Percentiles rank a stretch among this genome's conserved stretches.
Evolutionary conservation across 1,139 yeast genomes (phyloP).

Genomic region (Magnusiomyces starmeri): DNA sequence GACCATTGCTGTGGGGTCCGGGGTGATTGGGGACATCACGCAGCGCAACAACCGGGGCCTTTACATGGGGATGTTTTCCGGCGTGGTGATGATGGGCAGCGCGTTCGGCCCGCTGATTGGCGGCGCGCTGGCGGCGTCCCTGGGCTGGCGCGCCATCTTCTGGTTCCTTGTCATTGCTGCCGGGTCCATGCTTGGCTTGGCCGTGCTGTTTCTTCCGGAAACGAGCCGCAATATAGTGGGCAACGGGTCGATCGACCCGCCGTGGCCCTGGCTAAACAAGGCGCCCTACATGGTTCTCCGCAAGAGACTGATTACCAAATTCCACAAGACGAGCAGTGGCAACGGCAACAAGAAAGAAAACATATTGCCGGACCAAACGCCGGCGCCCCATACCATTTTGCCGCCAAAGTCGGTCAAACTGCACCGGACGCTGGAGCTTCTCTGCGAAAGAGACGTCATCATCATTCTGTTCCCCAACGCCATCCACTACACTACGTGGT

Average conservation of each 20-base stretch:
- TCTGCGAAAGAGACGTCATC: slow-evolving; percentile 31
- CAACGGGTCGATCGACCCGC: slow-evolving; percentile 52
- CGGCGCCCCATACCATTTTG: slow-evolving; percentile 38
- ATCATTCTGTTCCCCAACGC: slow-evolving; percentile 47
- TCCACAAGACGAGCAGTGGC: not conserved
- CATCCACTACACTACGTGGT: slow-evolving; percentile 60
- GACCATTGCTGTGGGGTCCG: slow-evolving; percentile 56
- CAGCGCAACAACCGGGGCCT: slow-evolving; percentile 57
- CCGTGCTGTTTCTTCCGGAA: slow-evolving; percentile 49
- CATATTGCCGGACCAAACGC: slow-evolving; percentile 27
- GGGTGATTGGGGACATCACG: slow-evolving; percentile 63
- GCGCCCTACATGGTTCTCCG: slow-evolving; percentile 35
- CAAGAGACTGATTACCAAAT: too few relatives aligned
- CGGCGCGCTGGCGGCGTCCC: slow-evolving; percentile 49
- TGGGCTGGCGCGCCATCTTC: slow-evolving; percentile 72
- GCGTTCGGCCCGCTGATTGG: slow-evolving; percentile 75
- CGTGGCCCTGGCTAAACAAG: slow-evolving; percentile 33
- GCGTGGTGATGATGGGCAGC: slow-evolving; percentile 62
- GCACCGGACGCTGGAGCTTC: slow-evolving; percentile 35
- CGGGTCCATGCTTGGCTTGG: slow-evolving; percentile 37
- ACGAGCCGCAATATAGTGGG: slow-evolving; percentile 65
- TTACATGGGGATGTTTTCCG: slow-evolving; percentile 53
- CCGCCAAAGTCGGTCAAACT: slow-evolving; percentile 39
- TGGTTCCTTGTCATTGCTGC: slow-evolving; percentile 64
- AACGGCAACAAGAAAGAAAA: slow-evolving; percentile 31